Percentiles rank a stretch among this genome's conserved stretches.
Evolutionary conservation across 2,329 filamentous ascomycete genomes (phyloP).

Genomic region (Aureobasidium sp.): DNA sequence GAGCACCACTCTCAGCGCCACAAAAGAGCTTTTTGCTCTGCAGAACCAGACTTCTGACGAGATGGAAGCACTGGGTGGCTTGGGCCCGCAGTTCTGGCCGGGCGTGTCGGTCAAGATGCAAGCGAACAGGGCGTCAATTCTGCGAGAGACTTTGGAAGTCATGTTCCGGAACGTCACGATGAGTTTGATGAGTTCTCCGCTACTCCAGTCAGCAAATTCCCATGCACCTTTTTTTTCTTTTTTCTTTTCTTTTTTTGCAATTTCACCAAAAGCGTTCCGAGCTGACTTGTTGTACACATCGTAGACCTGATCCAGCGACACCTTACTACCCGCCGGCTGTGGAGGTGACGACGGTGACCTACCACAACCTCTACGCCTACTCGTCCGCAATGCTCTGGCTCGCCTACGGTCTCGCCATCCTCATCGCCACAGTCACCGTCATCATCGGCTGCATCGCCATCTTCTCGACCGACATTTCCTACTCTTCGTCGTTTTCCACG

Average conservation of each 20-base stretch:
- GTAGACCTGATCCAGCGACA: not conserved
- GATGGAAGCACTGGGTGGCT: not conserved
- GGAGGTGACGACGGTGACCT: not conserved
- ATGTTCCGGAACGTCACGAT: not conserved
- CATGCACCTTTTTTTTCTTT: no score
- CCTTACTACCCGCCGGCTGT: not conserved
- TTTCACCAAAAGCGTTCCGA: no score
- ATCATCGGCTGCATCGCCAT: not conserved
- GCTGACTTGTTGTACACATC: no score
- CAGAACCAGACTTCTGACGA: not conserved
- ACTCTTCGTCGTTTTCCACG: not conserved
- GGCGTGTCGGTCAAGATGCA: not conserved
- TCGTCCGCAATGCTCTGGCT: not conserved
- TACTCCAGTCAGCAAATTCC: not conserved
- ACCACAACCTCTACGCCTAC: not conserved
- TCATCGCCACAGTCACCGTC: not conserved
- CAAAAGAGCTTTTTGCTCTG: not conserved
- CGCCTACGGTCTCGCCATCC: not conserved
- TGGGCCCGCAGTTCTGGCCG: not conserved
- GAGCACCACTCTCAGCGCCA: not conserved
- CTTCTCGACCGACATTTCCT: not conserved
- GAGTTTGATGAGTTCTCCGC: not conserved
- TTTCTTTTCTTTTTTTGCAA: not conserved
- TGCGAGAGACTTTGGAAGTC: not conserved
- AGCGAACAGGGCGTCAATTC: not conserved